Base-by-base conservation (phyloP, 73 alveolate species). In the Paramecium sonneborni region DNA sequence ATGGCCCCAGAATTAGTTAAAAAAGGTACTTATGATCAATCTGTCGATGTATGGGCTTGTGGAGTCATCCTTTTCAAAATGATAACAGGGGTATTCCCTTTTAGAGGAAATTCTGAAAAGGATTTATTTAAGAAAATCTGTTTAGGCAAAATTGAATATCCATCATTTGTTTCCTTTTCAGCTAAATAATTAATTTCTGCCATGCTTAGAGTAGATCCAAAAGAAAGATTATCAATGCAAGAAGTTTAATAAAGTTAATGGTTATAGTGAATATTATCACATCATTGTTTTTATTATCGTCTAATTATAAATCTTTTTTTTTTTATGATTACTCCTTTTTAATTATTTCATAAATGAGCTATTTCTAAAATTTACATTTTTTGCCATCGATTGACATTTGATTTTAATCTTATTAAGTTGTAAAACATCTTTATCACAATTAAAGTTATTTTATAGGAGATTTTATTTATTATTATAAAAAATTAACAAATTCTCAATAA, bases 1-100 rank as follows among this genome's bases (percentile, higher is more conserved):
- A 96, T 96, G 99, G 92, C 98, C 6, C 99, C 99, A 35, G 99
- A 96, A 94, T 93, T 96, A 21, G 96, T 95, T 28, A 96, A 96
- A 72, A 86, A 89, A 89, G 94, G 91, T 1, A 92, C 92, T 76
- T 95, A 56, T 38, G 98, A 97, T 30, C 94, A 92, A n/a, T 95
- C 98, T 4, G 95, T 93, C 14, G 99, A 96, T 85, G 85, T 95
- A 1, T 96, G 99, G 98, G 98, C 98, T 12, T 58, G 95, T 30
- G 99, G 99, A 11, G 72, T 96, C 0, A 56, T 96, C 11, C 91
- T 96, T 28, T 96, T 87, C 72, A 95, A 91, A 24, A 41, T 96
- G 79, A 48, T 96, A 35, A 87, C 94, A 68, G 99, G 99, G 8
- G 88, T 89, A 0, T 95, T 95, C 70, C 99, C 99, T 14, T 96